Evolutionary conservation across 306 rosid genomes (phyloP).

Genomic region (Lathyrus oleraceus): DNA sequence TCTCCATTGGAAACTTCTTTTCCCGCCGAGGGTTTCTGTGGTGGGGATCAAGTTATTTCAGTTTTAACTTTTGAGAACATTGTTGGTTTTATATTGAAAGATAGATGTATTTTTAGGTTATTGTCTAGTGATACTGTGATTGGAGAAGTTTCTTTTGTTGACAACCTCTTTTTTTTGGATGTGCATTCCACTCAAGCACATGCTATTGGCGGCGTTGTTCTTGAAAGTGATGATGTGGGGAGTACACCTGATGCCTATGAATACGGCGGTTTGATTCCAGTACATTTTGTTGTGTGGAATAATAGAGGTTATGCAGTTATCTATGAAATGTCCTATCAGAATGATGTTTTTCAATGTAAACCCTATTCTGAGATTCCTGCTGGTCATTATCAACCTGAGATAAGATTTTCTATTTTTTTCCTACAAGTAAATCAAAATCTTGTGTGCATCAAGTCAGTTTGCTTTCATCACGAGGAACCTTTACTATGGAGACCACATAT

Average conservation of each 20-base stretch:
- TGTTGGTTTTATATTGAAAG: conserved; percentile 58
- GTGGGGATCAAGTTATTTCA: conserved; percentile 54
- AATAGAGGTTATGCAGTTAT: conserved; percentile 65
- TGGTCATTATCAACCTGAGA: conserved; percentile 46
- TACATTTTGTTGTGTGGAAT: conserved; percentile 66
- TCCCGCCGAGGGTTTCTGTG: conserved; percentile 50
- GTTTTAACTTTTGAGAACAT: conserved; percentile 46
- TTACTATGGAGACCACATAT: conserved; percentile 68
- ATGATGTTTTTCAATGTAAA: conserved; percentile 58
- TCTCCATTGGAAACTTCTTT: conserved; percentile 50
- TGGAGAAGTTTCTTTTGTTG: conserved; percentile 67
- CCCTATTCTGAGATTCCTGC: conserved; percentile 71
- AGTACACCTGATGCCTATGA: conserved; percentile 34
- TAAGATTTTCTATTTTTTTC: conserved; percentile 50
- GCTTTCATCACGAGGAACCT: conserved; percentile 67
- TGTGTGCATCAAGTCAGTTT: conserved; percentile 64
- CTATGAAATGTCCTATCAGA: conserved; percentile 50
- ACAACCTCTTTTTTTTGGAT: conserved; percentile 36
- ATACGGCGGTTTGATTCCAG: conserved; percentile 34
- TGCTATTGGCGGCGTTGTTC: conserved; percentile 64
- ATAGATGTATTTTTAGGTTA: conserved; percentile 62
- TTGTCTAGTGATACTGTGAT: conserved; percentile 51
- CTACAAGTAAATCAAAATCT: conserved; percentile 53
- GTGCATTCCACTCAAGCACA: conserved; percentile 46
- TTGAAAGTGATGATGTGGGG: conserved; percentile 48